These are phyloP conservation scores for Yamadazyma sp. DNA, from an alignment of 805 yeast species.

Conservation along the genomic window DNA sequence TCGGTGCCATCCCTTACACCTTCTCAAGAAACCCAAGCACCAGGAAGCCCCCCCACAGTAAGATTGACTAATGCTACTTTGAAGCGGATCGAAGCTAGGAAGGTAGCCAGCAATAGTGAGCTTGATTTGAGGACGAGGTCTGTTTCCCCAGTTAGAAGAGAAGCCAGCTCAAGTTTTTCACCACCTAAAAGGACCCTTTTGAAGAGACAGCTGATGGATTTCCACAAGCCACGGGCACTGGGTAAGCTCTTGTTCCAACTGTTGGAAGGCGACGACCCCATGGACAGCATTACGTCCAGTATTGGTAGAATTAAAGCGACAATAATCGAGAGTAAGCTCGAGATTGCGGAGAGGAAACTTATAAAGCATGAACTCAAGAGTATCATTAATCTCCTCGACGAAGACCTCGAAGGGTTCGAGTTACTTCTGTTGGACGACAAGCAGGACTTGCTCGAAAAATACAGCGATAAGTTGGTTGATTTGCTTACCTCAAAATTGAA, in stretches of 20 bases:
- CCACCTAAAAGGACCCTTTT: constrained; percentile 1
- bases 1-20: constrained; percentile 17
- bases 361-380: constrained; percentile 8
- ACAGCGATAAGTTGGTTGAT: constrained; percentile 37
- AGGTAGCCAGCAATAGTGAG: neutral
- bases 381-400: neutral
- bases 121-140: constrained; percentile 12
- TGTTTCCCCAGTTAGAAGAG: constrained; percentile 11
- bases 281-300: neutral
- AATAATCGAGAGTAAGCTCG: constrained; percentile 10
- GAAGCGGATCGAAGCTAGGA: constrained; percentile 31
- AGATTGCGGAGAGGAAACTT: neutral
- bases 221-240: neutral
- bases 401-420: neutral
- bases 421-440: constrained; percentile 14
- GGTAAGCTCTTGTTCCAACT: neutral
- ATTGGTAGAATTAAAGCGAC: neutral
- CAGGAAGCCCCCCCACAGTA: constrained; percentile 20
- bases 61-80: constrained; percentile 30
- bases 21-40: constrained; percentile 4
- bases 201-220: constrained; percentile 7
- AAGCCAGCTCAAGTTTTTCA: neutral
- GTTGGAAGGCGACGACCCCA: neutral
- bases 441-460: constrained; percentile 29
- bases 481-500: constrained; percentile 27